Evolutionary conservation across 768 basidiomycete species (phyloP), one percentile per base, ranked within the genome.

Genomic region (Leccinum longicurvipes): DNA sequence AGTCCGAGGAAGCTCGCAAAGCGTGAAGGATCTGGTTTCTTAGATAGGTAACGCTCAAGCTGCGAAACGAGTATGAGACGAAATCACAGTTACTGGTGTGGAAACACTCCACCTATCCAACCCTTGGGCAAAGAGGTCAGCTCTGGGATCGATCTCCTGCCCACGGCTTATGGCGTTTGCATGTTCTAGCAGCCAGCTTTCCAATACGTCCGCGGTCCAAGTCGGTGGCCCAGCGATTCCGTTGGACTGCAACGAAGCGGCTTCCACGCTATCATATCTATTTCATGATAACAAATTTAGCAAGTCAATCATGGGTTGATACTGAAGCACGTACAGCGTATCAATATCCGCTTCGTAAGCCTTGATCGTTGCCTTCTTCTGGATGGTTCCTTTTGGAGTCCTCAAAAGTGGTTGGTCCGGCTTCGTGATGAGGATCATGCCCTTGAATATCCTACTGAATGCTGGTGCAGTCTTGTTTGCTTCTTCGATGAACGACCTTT

Each of bases 391-490:
- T 41, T 70, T 70, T 0, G 65, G 72, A 2, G 77, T 69, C 39
- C 75, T 69, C 15, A 68, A 63, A 6, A 82, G 59, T 0, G 79
- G 80, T 56, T 76, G 76, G 0, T 61, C 67, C 27, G 73, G 59
- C 0, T 64, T 59, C 1, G 77, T 65, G n/a, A 80, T 58, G 10
- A 80, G 31, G 45, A 82, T 79, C 79, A 81, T 79, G 59, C 81
- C 76, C 61, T 77, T 77, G 70, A 75, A 78, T 21, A 78, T 69
- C n/a, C 72, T 66, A 53, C 74, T 76, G 54, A 73, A 76, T 1
- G 72, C 64, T 0, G 77, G 77, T 0, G 74, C 67, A 7, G 56
- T 59, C 14, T 57, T 59, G 55, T 78, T 78, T 2, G 75, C 77
- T 36, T 74, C 71, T 19, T 77, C 75, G 1, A 79, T 69, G 12